Base-by-base conservation (phyloP, 768 basidiomycete genomes). In the Pisolithus sp. region DNA sequence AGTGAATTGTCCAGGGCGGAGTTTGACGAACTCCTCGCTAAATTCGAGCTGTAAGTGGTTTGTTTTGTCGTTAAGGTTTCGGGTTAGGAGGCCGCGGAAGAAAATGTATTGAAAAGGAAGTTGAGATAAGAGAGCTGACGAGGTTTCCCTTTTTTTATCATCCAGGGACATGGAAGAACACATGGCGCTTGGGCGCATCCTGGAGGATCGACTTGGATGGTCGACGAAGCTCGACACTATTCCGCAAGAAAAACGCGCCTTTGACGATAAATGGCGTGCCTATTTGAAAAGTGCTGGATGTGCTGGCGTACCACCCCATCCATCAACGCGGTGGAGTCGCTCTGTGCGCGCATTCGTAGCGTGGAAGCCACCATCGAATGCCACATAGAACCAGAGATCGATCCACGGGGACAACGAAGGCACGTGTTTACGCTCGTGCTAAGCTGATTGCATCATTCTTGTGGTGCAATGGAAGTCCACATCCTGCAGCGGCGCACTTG, bases 131-230 rank as follows among this genome's bases (percentile, higher is more conserved):
- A 31, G 31, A 34, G 3, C 31, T 31, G 31, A 18, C 10, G 8
- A 13, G 8, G 43, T 31, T 20, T 23, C 26, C 6, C 2, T 28
- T 31, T 23, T 24, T 37, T 43, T 24, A 7, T 39, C 55, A 30
- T 30, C 30, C 10, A 86, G 83, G 62, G 85, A 85, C 61, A 86
- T 86, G 84, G 71, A 75, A 55, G 79, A 83, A 55, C 75, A 76
- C 58, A 79, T 79, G 57, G 70, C 71, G 7, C 62, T 82, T 6
- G 71, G 73, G 30, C 60, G 63, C 51, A 69, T 73, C 4, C 65
- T 83, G 8, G 64, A 75, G 47, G 74, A 78, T 24, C 71, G 75
- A 4, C 78, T 83, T 53, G 66, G 69, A 41, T 83, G 83, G 79
- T 57, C 63, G 26, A 61, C 71, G 9, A 67, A 73, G 15, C 60